Percentiles rank a stretch among this genome's conserved stretches.
Evolutionary conservation across 768 basidiomycete genomes (phyloP).

Genomic region (Tephrocybe sp.): DNA sequence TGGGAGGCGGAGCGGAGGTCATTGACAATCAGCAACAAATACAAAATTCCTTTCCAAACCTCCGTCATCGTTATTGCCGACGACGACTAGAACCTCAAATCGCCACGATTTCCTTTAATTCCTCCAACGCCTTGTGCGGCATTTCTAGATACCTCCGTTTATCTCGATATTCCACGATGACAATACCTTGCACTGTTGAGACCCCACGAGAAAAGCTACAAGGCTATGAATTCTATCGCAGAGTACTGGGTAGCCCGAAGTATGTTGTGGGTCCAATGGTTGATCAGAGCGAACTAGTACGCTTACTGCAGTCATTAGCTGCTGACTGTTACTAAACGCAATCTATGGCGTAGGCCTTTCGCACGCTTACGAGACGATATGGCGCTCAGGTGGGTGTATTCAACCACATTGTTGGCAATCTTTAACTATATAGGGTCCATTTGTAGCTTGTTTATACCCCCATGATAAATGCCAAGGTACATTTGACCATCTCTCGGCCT

Average conservation of each 20-base stretch:
- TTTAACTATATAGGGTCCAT: background rate
- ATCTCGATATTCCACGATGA: too few species aligned
- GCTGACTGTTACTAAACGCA: background rate
- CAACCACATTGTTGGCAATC: background rate
- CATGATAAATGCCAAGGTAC: constrained; percentile 94
- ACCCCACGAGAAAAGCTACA: constrained; percentile 37
- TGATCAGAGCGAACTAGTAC: constrained; percentile 92
- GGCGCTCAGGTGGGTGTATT: constrained; percentile 53
- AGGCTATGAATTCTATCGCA: constrained; percentile 82
- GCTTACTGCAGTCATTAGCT: constrained; percentile 24
- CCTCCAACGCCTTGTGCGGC: too few species aligned
- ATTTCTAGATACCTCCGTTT: too few species aligned
- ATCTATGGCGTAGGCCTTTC: constrained; percentile 67
- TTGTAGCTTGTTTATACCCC: constrained; percentile 84
- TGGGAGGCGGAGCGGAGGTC: too few species aligned
- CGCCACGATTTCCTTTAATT: too few species aligned
- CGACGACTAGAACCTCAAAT: too few species aligned
- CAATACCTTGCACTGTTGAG: too few species aligned
- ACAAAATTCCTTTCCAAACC: too few species aligned
- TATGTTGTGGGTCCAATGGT: constrained; percentile 98
- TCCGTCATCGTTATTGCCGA: too few species aligned
- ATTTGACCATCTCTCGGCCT: background rate
- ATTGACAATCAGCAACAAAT: too few species aligned
- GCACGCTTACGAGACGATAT: constrained; percentile 42
- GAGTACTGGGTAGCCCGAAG: constrained; percentile 80